These are phyloP conservation scores for Solanum acaule DNA, from an alignment of 257 asterid genomes.

Conservation along the genomic window DNA sequence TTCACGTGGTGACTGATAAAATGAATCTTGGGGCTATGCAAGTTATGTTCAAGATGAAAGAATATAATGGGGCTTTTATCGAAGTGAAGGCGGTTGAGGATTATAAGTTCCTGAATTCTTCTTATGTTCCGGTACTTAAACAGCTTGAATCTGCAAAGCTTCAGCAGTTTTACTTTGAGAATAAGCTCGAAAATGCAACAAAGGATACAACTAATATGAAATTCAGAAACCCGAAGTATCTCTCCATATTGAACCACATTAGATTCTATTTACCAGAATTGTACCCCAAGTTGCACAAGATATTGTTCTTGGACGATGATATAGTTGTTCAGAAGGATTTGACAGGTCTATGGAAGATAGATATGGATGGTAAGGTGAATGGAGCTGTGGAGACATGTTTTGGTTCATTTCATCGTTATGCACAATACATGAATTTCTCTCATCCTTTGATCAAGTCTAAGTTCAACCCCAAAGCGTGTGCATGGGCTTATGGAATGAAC, in stretches of 20 bases:
- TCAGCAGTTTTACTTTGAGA: slow-evolving; percentile 64
- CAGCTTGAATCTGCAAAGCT: slow-evolving; percentile 66
- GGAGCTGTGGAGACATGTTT: slow-evolving; percentile 84
- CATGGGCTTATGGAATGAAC: slow-evolving; percentile 89
- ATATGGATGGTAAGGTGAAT: slow-evolving; percentile 75
- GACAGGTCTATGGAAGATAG: slow-evolving; percentile 66
- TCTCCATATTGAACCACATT: slow-evolving; percentile 65
- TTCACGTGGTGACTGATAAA: slow-evolving; percentile 74
- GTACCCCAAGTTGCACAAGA: slow-evolving; percentile 68
- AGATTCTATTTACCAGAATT: slow-evolving; percentile 73
- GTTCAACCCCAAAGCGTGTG: slow-evolving; percentile 80
- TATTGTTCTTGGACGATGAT: slow-evolving; percentile 76
- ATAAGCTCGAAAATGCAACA: slow-evolving; percentile 68
- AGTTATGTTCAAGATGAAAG: slow-evolving; percentile 67
- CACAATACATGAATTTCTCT: slow-evolving; percentile 72
- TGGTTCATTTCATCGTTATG: slow-evolving; percentile 74
- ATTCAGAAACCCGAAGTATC: slow-evolving; percentile 71
- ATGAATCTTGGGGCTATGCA: slow-evolving; percentile 84
- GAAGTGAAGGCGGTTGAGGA: slow-evolving; percentile 80
- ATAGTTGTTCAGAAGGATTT: slow-evolving; percentile 67
- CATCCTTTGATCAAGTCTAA: slow-evolving; percentile 59
- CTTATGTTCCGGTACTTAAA: slow-evolving; percentile 62
- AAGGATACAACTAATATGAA: slow-evolving; percentile 77
- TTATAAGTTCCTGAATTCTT: slow-evolving; percentile 59
- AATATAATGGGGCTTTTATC: slow-evolving; percentile 59